A percentile compares a stretch with the other conserved stretches of the same genome.
phyloP scores from a whole-genome alignment of 1,284 basidiomycete genomes.

The Cryptococcus sp. region DNA sequence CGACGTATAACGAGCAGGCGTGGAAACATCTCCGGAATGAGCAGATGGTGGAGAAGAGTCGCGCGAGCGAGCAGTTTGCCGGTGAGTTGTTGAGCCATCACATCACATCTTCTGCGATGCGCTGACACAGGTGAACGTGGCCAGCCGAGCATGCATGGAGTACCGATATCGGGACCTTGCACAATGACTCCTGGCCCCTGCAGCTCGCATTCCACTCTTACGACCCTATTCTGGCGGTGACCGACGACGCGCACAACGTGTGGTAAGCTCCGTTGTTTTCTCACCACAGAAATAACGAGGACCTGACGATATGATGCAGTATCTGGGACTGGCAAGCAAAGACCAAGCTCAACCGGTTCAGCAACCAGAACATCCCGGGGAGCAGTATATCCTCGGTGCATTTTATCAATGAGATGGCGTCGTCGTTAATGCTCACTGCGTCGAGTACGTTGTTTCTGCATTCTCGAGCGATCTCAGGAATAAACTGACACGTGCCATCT shows the following conservation, averaged over 20 bases:
- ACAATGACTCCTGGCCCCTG: conserved; percentile 66
- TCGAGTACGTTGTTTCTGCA: conserved; percentile 60
- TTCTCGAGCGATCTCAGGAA: not conserved
- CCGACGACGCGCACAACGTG: conserved; percentile 82
- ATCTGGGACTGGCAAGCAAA: conserved; percentile 92
- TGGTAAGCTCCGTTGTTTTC: conserved; percentile 57
- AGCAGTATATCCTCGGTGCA: conserved; percentile 85
- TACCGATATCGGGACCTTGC: conserved; percentile 69
- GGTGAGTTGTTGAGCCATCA: conserved; percentile 54
- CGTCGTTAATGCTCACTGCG: conserved; percentile 82
- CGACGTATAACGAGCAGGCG: conserved; percentile 90
- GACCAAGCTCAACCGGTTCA: conserved; percentile 74
- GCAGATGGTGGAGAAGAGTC: conserved; percentile 65
- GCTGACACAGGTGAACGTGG: not conserved
- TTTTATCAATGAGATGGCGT: conserved; percentile 94
- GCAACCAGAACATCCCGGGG: conserved; percentile 79
- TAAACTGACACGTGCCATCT: not conserved
- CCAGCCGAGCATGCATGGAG: conserved; percentile 70
- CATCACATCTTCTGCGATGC: not conserved
- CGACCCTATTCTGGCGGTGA: conserved; percentile 80
- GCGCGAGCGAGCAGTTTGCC: conserved; percentile 60
- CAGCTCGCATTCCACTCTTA: conserved; percentile 87
- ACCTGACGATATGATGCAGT: conserved; percentile 51
- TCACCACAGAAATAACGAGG: not conserved
- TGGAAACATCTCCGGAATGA: conserved; percentile 94